Evolutionary conservation across 495 filamentous ascomycete species (phyloP), one percentile per base, ranked within the genome.

Genomic region (Barbatosphaeria neglecta): DNA sequence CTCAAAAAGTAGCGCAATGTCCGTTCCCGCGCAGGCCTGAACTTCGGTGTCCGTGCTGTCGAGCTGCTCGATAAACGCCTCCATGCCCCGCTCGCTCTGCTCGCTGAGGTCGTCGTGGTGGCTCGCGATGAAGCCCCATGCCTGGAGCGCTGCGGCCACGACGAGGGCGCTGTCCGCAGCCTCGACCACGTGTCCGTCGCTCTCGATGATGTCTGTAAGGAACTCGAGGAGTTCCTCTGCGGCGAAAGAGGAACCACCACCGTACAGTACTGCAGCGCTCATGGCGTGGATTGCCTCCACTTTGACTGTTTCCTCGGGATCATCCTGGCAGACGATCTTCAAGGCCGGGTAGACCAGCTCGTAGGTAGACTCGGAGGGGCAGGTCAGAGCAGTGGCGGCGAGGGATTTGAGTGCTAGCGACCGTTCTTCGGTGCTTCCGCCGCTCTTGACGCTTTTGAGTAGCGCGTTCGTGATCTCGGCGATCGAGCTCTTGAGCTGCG

Each of bases 1-100:
- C 56, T 97, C 90, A 54, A 87, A 93, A 1, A 96, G 70, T 1
- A 95, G 68, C 2, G 90, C 90, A 51, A 97, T 92, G 59, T 89
- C 89, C 53, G 90, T 82, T 0, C 88, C 92, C 1, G 92, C 88
- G 2, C 85, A 80, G 43, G 92, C 80, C 60, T 95, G 87, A 1
- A 96, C 90, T 5, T 68, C 65, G 0, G 83, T 67, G 46, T 90
- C 83, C 25, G 72, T 69, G 56, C 84, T 89, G 35, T 87, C 78
- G 22, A 98, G 76, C 60, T 98, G 92, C 39, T 96, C 90, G 24
- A 87, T 81, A 56, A 97, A 88, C 6, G 84, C 83, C 45, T 94
- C 84, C 55, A 95, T 82, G 9, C 85, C 81, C 5, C 75, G 68
- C 42, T 86, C 83, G 45, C 81, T 87, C 41, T 84, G 73, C 6